Base-by-base conservation (phyloP, 78 protist species). In the slime mould (Dictyostelium discoideum) region DNA sequence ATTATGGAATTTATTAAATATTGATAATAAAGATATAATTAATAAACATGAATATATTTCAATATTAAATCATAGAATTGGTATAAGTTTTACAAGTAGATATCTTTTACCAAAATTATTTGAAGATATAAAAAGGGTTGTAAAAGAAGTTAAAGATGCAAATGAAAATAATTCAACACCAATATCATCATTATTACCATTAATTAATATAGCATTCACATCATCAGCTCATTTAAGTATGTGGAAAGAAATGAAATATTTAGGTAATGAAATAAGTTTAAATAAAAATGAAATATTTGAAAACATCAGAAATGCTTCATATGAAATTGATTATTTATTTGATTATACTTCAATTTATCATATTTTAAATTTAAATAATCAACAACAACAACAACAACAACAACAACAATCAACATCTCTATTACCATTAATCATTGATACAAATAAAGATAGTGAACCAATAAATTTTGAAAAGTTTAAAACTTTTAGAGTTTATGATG, bases 1-100 rank as follows among this genome's bases (percentile, higher is more conserved):
- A 74, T 16, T 74, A 37, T 74, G 81, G 81, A 74, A 74, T 16
- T 74, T 74, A 74, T 32, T 74, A 32, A 74, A 74, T 74, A 32
- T 74, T 32, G 24, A 26, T 14, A 32, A 13, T 37, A 39, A 74
- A 13, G 22, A 37, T 37, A 7, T 74, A 37, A 74, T 0, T 10
- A 39, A 74, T 74, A 74, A 74, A 69, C 42, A 22, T 16, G 46
- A 37, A 29, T 32, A 32, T 32, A 32, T 74, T 14, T 32, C 24
- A 74, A 32, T 74, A 37, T 74, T 74, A 37, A 74, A 32, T 74
- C 48, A 74, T 32, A 26, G 46, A 74, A 37, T 74, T 8, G 46
- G 46, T 32, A 74, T 74, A 5, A 39, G 50, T 74, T 26, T 74
- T 37, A 29, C 81, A 74, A 74, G 81, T 74, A 74, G 81, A 74